Evolutionary conservation across 345 rosid species (phyloP).

Genomic region (Acer campestre): DNA sequence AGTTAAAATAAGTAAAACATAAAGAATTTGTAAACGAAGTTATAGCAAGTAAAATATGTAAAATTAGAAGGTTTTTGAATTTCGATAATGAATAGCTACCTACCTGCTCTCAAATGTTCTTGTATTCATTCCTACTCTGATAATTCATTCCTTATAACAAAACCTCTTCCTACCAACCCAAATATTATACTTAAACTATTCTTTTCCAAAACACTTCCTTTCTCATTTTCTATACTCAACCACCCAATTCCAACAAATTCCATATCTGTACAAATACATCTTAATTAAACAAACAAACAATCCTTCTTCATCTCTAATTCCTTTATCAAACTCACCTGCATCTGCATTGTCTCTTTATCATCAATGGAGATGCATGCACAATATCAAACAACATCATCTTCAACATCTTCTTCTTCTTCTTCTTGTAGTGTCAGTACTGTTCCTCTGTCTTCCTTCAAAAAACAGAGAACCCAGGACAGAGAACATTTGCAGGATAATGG

Average conservation of each 20-base stretch:
- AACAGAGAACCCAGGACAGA: slow-evolving; percentile 1
- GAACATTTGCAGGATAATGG: neutral
- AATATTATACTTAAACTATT: neutral
- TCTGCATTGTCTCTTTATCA: neutral
- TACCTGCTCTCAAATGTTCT: slow-evolving; percentile 23
- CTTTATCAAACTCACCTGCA: neutral
- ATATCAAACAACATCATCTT: slow-evolving; percentile 8
- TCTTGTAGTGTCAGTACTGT: slow-evolving; percentile 16
- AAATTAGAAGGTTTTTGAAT: neutral
- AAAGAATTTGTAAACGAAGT: too few relatives aligned
- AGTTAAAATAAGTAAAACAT: too few relatives aligned
- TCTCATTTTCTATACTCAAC: slow-evolving; percentile 17
- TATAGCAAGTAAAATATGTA: too few relatives aligned
- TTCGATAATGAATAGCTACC: neutral
- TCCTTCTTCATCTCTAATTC: too few relatives aligned
- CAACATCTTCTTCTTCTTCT: slow-evolving; percentile 31
- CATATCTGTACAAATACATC: neutral
- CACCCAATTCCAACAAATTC: neutral
- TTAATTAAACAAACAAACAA: too few relatives aligned
- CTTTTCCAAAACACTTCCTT: neutral
- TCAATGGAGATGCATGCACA: slow-evolving; percentile 14
- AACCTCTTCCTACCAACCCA: slow-evolving; percentile 15
- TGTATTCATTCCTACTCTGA: neutral
- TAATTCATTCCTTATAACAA: neutral
- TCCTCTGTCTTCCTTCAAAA: slow-evolving; percentile 20